Evolutionary conservation across 768 basidiomycete species (phyloP).

Genomic region (Phaeotremella fagi): DNA sequence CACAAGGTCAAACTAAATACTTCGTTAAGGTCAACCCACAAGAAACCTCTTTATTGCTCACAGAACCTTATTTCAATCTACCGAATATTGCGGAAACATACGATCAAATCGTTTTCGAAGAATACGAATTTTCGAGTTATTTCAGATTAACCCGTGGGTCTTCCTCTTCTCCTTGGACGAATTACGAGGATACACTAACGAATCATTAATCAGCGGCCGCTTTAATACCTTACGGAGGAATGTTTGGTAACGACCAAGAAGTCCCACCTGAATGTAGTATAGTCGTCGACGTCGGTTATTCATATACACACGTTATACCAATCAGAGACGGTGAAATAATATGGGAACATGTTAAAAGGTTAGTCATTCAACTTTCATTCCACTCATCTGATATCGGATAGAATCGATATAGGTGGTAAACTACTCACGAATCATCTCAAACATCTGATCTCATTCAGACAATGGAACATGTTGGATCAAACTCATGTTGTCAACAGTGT

Average conservation of each 20-base stretch:
- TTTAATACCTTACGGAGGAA: constrained; percentile 65
- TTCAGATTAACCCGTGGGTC: constrained; percentile 72
- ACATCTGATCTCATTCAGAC: constrained; percentile 85
- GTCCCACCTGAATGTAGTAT: constrained; percentile 69
- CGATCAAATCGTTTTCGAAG: constrained; percentile 93
- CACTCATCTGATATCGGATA: constrained; percentile 45
- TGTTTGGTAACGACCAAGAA: constrained; percentile 55
- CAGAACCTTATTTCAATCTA: constrained; percentile 91
- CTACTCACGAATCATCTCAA: constrained; percentile 92
- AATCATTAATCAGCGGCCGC: constrained; percentile 61
- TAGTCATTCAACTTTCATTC: no score
- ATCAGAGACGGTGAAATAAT: constrained; percentile 68
- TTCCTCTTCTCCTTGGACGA: neutral
- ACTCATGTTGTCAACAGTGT: constrained; percentile 88
- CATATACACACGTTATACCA: constrained; percentile 88
- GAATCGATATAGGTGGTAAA: constrained; percentile 93
- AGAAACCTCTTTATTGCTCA: constrained; percentile 71
- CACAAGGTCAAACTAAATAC: no score
- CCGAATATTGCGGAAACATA: constrained; percentile 87
- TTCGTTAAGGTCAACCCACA: constrained; percentile 64
- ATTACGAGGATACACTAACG: neutral
- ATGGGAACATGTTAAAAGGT: constrained; percentile 81
- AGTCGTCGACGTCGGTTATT: constrained; percentile 86
- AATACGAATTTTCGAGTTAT: constrained; percentile 86
- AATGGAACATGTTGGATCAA: constrained; percentile 99